phyloP scores from a whole-genome alignment of 2,329 filamentous ascomycete genomes.

The Exophiala sideris region DNA sequence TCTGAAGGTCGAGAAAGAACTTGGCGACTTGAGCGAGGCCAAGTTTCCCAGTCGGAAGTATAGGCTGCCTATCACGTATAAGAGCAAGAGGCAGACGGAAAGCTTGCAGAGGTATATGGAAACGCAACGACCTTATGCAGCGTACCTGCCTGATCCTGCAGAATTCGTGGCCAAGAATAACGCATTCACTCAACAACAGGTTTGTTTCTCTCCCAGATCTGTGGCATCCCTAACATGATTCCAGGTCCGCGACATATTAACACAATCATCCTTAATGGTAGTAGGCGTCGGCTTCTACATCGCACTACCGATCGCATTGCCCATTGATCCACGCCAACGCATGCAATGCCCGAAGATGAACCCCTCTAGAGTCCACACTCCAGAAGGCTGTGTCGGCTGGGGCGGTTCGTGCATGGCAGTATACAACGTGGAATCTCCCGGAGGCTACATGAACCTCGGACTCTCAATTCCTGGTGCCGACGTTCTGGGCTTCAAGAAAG shows the following conservation, averaged over 20 bases:
- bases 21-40: constrained; percentile 40
- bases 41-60: constrained; percentile 46
- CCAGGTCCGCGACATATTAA: constrained; percentile 50
- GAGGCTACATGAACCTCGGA: constrained; percentile 55
- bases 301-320: constrained; percentile 51
- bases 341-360: constrained; percentile 57
- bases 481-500: constrained; percentile 50
- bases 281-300: constrained; percentile 56
- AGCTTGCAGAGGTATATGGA: constrained; percentile 60
- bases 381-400: constrained; percentile 55
- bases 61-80: constrained; percentile 44
- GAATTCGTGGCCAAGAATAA: constrained; percentile 57
- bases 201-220: background rate
- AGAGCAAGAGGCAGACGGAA: constrained; percentile 37
- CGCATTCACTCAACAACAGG: constrained; percentile 45
- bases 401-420: constrained; percentile 54
- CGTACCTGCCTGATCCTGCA: constrained; percentile 62
- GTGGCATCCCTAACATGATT: no score
- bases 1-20: constrained; percentile 35
- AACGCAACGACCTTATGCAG: constrained; percentile 59
- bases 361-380: constrained; percentile 55
- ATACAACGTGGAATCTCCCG: constrained; percentile 56
- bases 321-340: constrained; percentile 53
- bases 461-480: constrained; percentile 55
- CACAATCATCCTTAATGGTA: constrained; percentile 50